Evolutionary conservation across 2,329 filamentous ascomycete genomes (phyloP).

Genomic region (Leptographium wingfieldii): DNA sequence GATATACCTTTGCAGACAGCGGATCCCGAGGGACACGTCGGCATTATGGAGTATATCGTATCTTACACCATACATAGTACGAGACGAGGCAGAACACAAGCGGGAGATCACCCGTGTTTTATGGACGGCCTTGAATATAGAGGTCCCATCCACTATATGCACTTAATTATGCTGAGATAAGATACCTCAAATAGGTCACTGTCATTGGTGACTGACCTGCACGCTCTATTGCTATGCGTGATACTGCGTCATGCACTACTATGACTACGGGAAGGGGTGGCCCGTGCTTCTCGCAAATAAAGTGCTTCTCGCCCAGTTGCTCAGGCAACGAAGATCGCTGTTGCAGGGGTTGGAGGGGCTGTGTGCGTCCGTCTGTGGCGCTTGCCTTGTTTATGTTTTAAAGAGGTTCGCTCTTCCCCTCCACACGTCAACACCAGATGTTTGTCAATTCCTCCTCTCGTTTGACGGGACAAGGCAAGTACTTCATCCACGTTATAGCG

Average conservation of each 20-base stretch:
- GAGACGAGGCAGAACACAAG: not conserved
- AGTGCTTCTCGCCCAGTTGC: conserved; percentile 8
- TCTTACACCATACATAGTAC: too few species aligned
- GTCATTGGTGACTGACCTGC: not conserved
- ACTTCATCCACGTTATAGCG: conserved; percentile 1
- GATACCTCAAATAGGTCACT: not conserved
- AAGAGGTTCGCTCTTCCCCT: conserved; percentile 11
- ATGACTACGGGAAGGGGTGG: not conserved
- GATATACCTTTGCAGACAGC: too few species aligned
- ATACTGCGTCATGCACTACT: not conserved
- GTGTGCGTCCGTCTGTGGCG: conserved; percentile 4
- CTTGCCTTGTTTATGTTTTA: conserved; percentile 14
- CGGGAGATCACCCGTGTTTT: not conserved
- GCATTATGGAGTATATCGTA: too few species aligned
- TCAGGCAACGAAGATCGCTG: conserved; percentile 3
- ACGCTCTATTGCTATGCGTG: not conserved
- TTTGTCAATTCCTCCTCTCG: not conserved
- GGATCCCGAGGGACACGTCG: too few species aligned
- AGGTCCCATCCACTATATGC: not conserved
- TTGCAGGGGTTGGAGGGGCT: conserved; percentile 3
- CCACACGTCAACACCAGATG: not conserved
- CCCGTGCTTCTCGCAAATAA: conserved; percentile 4
- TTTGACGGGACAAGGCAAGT: not conserved
- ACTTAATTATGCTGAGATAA: not conserved
- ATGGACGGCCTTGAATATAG: not conserved